These are phyloP conservation scores for Euphorbia pulcherrima DNA, from an alignment of 345 rosid species.

Conservation along the genomic window DNA sequence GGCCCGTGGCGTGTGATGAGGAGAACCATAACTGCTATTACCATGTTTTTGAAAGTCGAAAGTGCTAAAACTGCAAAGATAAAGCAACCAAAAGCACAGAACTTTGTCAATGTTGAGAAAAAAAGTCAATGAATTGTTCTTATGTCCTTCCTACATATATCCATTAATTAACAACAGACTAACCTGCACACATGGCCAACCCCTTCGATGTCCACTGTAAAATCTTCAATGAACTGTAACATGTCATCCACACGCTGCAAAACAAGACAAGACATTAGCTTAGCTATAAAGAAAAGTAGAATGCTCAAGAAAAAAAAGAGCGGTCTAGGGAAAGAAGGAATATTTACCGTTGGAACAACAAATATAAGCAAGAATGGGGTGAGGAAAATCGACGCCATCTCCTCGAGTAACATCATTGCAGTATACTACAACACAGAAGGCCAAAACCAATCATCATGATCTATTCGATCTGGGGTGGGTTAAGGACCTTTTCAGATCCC, in stretches of 20 bases:
- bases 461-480: not conserved
- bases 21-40: slow-evolving; percentile 80
- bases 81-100: slow-evolving; percentile 2
- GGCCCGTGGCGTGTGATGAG: slow-evolving; percentile 39
- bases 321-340: slow-evolving; percentile 10
- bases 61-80: slow-evolving; percentile 64
- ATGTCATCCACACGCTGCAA: slow-evolving; percentile 93
- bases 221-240: slow-evolving; percentile 77
- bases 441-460: not conserved
- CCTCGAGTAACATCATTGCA: slow-evolving; percentile 95
- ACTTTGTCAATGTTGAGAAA: slow-evolving; percentile 1
- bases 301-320: not conserved
- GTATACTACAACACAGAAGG: slow-evolving; percentile 60
- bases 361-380: slow-evolving; percentile 87
- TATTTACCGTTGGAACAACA: slow-evolving; percentile 73
- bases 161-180: slow-evolving; percentile 11
- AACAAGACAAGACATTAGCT: slow-evolving; percentile 17
- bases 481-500: too few species aligned
- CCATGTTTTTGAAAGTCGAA: slow-evolving; percentile 88
- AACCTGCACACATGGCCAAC: slow-evolving; percentile 98
- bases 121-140: not conserved
- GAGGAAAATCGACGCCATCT: slow-evolving; percentile 94
- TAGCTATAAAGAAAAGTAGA: slow-evolving; percentile 13
- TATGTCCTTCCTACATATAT: not conserved
- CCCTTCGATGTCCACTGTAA: slow-evolving; percentile 83